Conservation (phyloP, 2,329 filamentous ascomycete genomes). For the Fusarium brevicatenulatum region DNA sequence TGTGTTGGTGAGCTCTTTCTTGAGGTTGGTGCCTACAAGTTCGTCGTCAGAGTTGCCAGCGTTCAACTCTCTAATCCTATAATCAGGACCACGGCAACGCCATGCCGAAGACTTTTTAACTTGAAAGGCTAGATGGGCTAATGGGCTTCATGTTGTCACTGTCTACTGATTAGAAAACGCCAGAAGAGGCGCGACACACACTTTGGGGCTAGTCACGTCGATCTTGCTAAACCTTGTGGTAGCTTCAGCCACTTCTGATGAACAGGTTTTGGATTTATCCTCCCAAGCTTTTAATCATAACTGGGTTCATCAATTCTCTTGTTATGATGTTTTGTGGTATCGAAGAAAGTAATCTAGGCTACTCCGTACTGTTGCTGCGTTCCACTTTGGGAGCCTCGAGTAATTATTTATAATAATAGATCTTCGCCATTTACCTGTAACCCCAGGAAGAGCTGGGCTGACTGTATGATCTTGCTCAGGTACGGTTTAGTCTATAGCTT, state of each 20-base stretch:
- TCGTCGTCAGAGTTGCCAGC: constrained; percentile 4
- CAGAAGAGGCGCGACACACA: constrained; percentile 8
- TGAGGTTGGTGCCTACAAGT: not conserved
- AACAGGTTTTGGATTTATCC: constrained; percentile 13
- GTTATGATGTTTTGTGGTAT: not conserved
- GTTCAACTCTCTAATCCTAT: constrained; percentile 11
- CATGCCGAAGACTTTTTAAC: constrained; percentile 26
- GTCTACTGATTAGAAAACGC: constrained; percentile 16
- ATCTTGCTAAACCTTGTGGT: constrained; percentile 29
- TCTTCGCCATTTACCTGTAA: constrained; percentile 7
- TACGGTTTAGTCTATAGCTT: not conserved
- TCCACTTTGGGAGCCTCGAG: not conserved
- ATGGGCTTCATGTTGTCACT: constrained; percentile 23
- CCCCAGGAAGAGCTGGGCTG: constrained; percentile 1
- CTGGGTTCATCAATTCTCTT: not conserved
- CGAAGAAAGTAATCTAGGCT: not conserved
- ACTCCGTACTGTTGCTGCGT: not conserved
- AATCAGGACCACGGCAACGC: not conserved
- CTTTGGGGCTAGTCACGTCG: constrained; percentile 23
- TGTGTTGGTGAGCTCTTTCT: constrained; percentile 24
- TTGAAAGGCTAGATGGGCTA: not conserved
- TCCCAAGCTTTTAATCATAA: constrained; percentile 13
- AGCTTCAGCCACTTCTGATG: constrained; percentile 21
- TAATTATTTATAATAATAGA: not conserved
- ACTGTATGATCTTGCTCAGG: not conserved